Evolutionary conservation across 176 grass and related monocot species (phyloP).

Genomic region (Eleusine indica): DNA sequence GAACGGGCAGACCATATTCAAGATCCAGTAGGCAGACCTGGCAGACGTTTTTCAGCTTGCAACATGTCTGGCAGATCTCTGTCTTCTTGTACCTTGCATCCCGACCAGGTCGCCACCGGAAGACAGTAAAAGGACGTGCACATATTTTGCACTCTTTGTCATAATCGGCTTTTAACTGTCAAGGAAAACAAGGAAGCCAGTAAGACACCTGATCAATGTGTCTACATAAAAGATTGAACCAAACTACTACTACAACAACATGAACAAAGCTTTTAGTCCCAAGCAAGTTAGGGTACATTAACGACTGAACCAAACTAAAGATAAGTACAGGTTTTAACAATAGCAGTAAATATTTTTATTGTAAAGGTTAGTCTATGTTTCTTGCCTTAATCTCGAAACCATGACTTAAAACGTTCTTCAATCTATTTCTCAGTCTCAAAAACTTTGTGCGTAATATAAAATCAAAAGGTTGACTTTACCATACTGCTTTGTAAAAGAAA

Average conservation of each 20-base stretch:
- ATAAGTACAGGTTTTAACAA: no score
- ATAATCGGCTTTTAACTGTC: conserved; percentile 79
- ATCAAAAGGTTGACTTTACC: neutral
- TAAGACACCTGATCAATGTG: conserved; percentile 15
- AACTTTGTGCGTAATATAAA: no score
- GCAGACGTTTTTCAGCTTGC: conserved; percentile 98
- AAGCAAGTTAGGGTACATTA: neutral
- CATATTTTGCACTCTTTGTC: conserved; percentile 99
- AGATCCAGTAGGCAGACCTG: conserved; percentile 95
- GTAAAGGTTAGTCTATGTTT: neutral
- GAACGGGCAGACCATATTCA: conserved; percentile 92
- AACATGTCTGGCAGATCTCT: conserved; percentile 98
- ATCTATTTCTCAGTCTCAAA: neutral
- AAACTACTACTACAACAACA: neutral
- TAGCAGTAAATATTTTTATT: neutral
- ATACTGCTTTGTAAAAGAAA: neutral
- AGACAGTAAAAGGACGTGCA: conserved; percentile 85
- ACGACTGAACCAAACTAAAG: neutral
- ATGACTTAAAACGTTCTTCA: neutral
- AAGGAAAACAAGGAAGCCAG: conserved; percentile 28
- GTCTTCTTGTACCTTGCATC: conserved; percentile 99
- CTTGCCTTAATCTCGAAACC: neutral
- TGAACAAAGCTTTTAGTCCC: neutral
- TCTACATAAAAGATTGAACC: conserved; percentile 5
- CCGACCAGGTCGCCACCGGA: conserved; percentile 90